Conservation (phyloP, 1,139 yeast species). For the Diutina rugosa region DNA sequence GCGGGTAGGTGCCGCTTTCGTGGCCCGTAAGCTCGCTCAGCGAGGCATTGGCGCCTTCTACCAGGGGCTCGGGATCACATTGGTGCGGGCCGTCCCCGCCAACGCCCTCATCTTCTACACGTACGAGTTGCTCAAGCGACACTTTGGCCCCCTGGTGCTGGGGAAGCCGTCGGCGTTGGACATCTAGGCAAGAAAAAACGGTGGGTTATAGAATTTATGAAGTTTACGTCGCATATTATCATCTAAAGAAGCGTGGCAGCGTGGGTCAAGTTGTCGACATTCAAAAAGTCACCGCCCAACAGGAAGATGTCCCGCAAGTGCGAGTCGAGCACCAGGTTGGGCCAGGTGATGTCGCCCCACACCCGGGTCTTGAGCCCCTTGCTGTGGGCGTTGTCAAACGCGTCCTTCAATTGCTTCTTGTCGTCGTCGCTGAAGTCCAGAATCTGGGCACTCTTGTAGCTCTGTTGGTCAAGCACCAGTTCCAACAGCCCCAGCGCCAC, state of each 20-base stretch:
- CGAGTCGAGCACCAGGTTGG: slow-evolving; percentile 14
- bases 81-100: slow-evolving; percentile 76
- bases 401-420: slow-evolving; percentile 9
- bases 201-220: neutral
- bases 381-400: slow-evolving; percentile 20
- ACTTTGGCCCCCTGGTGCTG: slow-evolving; percentile 8
- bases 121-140: slow-evolving; percentile 52
- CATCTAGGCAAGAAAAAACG: neutral
- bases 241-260: slow-evolving; percentile 11
- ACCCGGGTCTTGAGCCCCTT: slow-evolving; percentile 25
- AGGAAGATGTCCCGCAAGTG: slow-evolving; percentile 17
- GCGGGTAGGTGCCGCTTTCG: slow-evolving; percentile 10
- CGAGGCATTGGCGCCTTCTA: slow-evolving; percentile 39
- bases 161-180: neutral
- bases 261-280: slow-evolving; percentile 22
- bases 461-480: slow-evolving; percentile 16
- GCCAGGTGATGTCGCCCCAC: slow-evolving; percentile 35
- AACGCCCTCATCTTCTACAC: slow-evolving; percentile 77
- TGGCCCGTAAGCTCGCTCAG: slow-evolving; percentile 3
- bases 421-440: slow-evolving; percentile 12
- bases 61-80: slow-evolving; percentile 76
- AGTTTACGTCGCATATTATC: neutral
- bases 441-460: slow-evolving; percentile 5
- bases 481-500: slow-evolving; percentile 25
- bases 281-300: slow-evolving; percentile 25